phyloP scores from a whole-genome alignment of 805 yeast species.

The Monosporozyma unispora region DNA sequence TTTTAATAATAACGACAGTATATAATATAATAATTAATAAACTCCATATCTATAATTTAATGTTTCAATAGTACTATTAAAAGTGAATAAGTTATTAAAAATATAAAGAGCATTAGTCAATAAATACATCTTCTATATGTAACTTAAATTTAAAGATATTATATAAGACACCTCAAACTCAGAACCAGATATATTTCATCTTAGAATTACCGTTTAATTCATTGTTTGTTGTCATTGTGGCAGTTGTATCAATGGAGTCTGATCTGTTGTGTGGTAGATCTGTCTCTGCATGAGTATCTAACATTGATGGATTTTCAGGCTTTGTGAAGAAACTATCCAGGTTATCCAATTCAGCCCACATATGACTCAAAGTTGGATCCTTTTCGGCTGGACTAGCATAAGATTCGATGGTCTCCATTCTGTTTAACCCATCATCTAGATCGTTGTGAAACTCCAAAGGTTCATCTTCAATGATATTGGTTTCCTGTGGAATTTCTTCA shows the following conservation, averaged over 20 bases:
- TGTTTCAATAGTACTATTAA: background rate
- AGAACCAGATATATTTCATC: background rate
- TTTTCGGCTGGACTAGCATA: slow-evolving; percentile 42
- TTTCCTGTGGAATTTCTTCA: slow-evolving; percentile 13
- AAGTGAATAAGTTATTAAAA: no score
- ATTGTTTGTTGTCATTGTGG: slow-evolving; percentile 14
- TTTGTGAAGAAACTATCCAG: slow-evolving; percentile 82
- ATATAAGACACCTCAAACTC: background rate
- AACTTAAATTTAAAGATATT: no score
- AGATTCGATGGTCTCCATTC: slow-evolving; percentile 24
- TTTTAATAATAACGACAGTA: background rate
- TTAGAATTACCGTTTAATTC: background rate
- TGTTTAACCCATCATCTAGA: slow-evolving; percentile 23
- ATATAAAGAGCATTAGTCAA: no score
- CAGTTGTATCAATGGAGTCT: slow-evolving; percentile 56
- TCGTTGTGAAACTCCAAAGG: slow-evolving; percentile 29
- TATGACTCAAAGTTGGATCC: slow-evolving; percentile 72
- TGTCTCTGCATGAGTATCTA: slow-evolving; percentile 6
- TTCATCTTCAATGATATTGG: slow-evolving; percentile 18
- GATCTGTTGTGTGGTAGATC: slow-evolving; percentile 31
- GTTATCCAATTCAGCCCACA: slow-evolving; percentile 89
- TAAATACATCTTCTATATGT: no score
- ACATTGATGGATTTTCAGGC: slow-evolving; percentile 24
- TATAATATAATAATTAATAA: background rate
- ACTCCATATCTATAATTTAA: background rate